phyloP scores from a whole-genome alignment of 345 rosid genomes.

The rapeseed (Brassica napus) region Da-Ae NC_063442.1:16398501-16399000 shows the following conservation, averaged over 20 bases:
- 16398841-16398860: neutral
- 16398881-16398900: neutral
- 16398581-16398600: slow-evolving; percentile 51
- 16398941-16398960: slow-evolving; percentile 40
- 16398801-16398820: neutral
- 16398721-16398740: slow-evolving; percentile 1
- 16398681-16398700: slow-evolving; percentile 42
- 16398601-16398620: slow-evolving; percentile 53
- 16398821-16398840: neutral
- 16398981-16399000: slow-evolving; percentile 11
- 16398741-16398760: slow-evolving; percentile 7
- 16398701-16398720: neutral
- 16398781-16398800: neutral
- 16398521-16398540: slow-evolving; percentile 80
- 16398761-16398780: neutral
- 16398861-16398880: neutral
- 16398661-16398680: slow-evolving; percentile 10
- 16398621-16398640: slow-evolving; percentile 49
- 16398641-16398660: slow-evolving; percentile 27
- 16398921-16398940: slow-evolving; percentile 29
- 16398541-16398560: slow-evolving; percentile 76
- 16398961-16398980: slow-evolving; percentile 29
- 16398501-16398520: slow-evolving; percentile 54
- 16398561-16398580: slow-evolving; percentile 61
- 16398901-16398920: slow-evolving; percentile 38